phyloP scores from a whole-genome alignment of 2,329 filamentous ascomycete species.

The Leptographium flavum region DNA sequence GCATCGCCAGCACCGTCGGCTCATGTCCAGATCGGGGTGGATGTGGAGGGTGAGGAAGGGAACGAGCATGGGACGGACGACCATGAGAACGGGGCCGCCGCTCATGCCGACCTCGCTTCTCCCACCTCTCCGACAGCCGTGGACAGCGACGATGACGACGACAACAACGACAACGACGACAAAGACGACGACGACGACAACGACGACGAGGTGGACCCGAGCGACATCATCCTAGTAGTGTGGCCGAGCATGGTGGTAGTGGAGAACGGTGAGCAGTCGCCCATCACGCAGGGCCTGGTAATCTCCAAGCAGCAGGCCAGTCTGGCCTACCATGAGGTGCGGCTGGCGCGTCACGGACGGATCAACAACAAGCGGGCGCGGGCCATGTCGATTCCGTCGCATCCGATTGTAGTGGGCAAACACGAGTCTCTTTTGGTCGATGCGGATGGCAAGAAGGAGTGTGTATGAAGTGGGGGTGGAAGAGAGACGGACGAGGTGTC shows the following conservation, averaged over 20 bases:
- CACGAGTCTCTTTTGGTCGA: slow-evolving; percentile 7
- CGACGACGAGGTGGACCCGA: slow-evolving; percentile 7
- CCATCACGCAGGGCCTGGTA: slow-evolving; percentile 20
- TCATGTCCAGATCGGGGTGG: no score
- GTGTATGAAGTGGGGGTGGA: no score
- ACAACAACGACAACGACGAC: not conserved
- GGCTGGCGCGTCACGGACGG: not conserved
- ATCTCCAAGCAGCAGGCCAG: slow-evolving; percentile 20
- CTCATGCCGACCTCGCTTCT: no score
- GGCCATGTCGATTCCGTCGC: slow-evolving; percentile 9
- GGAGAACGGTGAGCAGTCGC: slow-evolving; percentile 19
- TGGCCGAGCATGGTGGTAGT: slow-evolving; percentile 21
- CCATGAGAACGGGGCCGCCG: not conserved
- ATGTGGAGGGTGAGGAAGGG: no score
- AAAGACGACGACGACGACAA: not conserved
- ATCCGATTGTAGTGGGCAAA: not conserved
- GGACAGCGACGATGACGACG: slow-evolving; percentile 1
- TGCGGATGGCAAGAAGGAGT: slow-evolving; percentile 5
- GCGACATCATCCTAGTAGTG: slow-evolving; percentile 19
- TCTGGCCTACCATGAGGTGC: slow-evolving; percentile 6
- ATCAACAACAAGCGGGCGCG: slow-evolving; percentile 6
- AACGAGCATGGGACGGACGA: not conserved
- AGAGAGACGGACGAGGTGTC: no score
- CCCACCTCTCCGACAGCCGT: not conserved
- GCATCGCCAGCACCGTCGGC: no score